phyloP scores from a whole-genome alignment of 306 rosid species.

The Glycine soja region DNA sequence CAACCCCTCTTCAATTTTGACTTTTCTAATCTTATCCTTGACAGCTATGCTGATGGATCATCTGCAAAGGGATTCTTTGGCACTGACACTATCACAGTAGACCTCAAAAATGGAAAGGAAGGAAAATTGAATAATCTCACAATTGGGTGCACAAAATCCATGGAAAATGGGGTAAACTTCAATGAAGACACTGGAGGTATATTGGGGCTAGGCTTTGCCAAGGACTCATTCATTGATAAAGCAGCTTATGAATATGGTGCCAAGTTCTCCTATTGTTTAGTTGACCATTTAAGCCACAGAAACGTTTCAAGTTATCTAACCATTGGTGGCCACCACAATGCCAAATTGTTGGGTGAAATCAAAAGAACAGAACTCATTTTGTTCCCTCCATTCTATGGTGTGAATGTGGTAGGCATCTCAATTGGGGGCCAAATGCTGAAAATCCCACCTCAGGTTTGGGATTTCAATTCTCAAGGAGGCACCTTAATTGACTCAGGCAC shows the following conservation, averaged over 20 bases:
- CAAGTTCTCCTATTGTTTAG: conserved; percentile 80
- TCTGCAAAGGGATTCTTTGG: conserved; percentile 73
- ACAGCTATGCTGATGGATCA: conserved; percentile 70
- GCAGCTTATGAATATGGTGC: conserved; percentile 54
- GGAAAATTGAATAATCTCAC: conserved; percentile 50
- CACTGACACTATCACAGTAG: conserved; percentile 63
- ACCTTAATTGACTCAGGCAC: conserved; percentile 76
- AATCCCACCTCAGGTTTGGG: conserved; percentile 66
- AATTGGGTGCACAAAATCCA: conserved; percentile 75
- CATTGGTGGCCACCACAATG: conserved; percentile 62
- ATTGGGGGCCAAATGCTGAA: conserved; percentile 51
- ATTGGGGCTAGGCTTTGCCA: conserved; percentile 65
- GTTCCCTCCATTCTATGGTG: conserved; percentile 56
- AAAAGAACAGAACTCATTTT: conserved; percentile 52
- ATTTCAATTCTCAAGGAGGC: conserved; percentile 59
- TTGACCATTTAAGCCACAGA: conserved; percentile 69
- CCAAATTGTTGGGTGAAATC: conserved; percentile 16
- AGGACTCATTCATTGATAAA: conserved; percentile 55
- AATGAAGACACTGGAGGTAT: conserved; percentile 62
- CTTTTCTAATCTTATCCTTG: conserved; percentile 6
- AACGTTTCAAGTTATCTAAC: conserved; percentile 59
- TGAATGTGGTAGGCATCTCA: conserved; percentile 59
- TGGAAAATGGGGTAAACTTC: conserved; percentile 25
- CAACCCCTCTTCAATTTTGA: too few relatives aligned
- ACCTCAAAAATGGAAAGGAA: conserved; percentile 53